Evolutionary conservation across 129 eudicot genomes (phyloP), one percentile per base, ranked within the genome.

Genomic region (Flaveria brownii): DNA sequence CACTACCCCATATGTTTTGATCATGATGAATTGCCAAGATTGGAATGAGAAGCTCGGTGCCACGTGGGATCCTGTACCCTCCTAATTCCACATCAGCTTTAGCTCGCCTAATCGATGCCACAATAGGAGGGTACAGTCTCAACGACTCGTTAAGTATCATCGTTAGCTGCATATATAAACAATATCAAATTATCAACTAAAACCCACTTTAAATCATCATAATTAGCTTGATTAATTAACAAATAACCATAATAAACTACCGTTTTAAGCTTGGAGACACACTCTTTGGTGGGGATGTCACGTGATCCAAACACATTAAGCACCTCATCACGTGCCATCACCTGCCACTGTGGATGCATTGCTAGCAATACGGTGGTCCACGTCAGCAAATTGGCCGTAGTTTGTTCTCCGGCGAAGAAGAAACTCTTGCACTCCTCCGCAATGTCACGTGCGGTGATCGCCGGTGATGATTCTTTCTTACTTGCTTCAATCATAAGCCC

Each of bases 291-390:
- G 43, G 98, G 98, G 75, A 81, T 62, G 83, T 88, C 91, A 85
- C 87, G 90, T 88, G 96, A 52, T 16, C 97, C 96, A 20, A 95
- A 93, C 61, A 90, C 92, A 79, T 78, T 81, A 51, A 88, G 77
- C 67, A 90, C 98, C 84, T 93, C 97, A 45, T 93, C 97, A 81
- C 98, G 97, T 87, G 98, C 98, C 26, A 71, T 85, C 33, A 70
- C 87, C 82, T 93, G 98, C 98, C 97, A 93, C n/a, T 82, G 75
- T 36, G 97, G 97, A 74, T 93, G 97, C 96, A 93, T 93, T 28
- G 98, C 98, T 39, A 93, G 90, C 72, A 93, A 74, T 8, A 93
- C 89, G 51, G 92, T 85, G 17, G 97, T 88, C 98, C 98, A 93
- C 73, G 98, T 93, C 83, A 93, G 88, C 90, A 90, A 61, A 77